Conservation (phyloP, 2,329 filamentous ascomycete genomes). For the Albophoma yamanashiensis region DNA sequence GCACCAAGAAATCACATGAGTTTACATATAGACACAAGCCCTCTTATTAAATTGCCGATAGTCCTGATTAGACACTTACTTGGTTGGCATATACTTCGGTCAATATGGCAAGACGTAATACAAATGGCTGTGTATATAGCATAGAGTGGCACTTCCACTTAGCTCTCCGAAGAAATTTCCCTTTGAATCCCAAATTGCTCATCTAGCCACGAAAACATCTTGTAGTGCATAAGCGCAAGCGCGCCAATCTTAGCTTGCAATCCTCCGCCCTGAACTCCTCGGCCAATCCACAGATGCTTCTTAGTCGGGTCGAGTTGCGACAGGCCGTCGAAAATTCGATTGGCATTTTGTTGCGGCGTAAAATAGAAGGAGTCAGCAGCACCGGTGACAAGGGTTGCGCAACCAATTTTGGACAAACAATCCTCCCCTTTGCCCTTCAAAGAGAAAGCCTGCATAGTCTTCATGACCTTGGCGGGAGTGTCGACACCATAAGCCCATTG, state of each 20-base stretch:
- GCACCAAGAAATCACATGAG: not conserved
- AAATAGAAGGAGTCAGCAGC: constrained; percentile 10
- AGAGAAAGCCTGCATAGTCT: constrained; percentile 9
- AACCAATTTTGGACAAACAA: constrained; percentile 11
- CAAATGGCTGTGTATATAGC: too few relatives aligned
- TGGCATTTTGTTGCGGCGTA: constrained; percentile 6
- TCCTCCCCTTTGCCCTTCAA: constrained; percentile 1
- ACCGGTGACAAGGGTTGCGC: constrained; percentile 17
- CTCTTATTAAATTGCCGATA: too few relatives aligned
- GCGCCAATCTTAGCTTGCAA: constrained; percentile 15
- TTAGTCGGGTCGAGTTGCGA: constrained; percentile 5
- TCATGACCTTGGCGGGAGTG: constrained; percentile 14
- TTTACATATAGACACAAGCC: not conserved
- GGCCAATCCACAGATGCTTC: constrained; percentile 11
- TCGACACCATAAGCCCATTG: constrained; percentile 14
- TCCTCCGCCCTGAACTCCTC: constrained; percentile 6
- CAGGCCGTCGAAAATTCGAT: constrained; percentile 6
- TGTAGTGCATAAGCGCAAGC: constrained; percentile 8
- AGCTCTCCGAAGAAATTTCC: not conserved
- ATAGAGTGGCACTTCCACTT: not conserved
- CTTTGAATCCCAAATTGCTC: constrained; percentile 9
- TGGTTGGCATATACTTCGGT: too few relatives aligned
- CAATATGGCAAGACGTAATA: too few relatives aligned
- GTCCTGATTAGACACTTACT: too few relatives aligned
- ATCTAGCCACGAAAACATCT: constrained; percentile 12